phyloP scores from a whole-genome alignment of 495 filamentous ascomycete species.

The Filosporella fistucella region DNA sequence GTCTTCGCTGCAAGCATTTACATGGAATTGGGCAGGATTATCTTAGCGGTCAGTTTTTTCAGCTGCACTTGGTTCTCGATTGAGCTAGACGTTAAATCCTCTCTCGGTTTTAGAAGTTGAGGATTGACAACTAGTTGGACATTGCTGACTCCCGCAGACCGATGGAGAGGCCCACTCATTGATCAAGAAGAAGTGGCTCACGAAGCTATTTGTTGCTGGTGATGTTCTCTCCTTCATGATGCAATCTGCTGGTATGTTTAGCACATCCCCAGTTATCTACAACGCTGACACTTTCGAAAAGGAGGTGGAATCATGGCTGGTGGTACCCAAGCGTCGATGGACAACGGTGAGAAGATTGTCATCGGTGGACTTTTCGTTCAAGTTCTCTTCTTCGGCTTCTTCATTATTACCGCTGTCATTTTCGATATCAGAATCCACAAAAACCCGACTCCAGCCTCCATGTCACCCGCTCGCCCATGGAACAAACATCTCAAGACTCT shows the following conservation, averaged over 20 bases:
- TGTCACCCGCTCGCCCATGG: slow-evolving; percentile 23
- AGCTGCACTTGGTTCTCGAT: too few relatives aligned
- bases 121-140: too few relatives aligned
- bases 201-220: slow-evolving; percentile 39
- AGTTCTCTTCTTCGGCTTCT: slow-evolving; percentile 44
- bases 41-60: slow-evolving; percentile 28
- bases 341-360: slow-evolving; percentile 38
- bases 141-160: too few relatives aligned
- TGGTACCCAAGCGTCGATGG: slow-evolving; percentile 1
- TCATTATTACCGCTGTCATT: slow-evolving; percentile 31
- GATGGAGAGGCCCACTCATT: slow-evolving; percentile 34
- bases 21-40: slow-evolving; percentile 46
- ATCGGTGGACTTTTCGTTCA: slow-evolving; percentile 39
- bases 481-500: slow-evolving; percentile 43
- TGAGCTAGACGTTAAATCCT: too few relatives aligned
- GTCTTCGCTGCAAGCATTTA: slow-evolving; percentile 50
- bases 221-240: slow-evolving; percentile 37
- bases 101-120: too few relatives aligned
- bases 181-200: slow-evolving; percentile 31
- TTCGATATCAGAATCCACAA: slow-evolving; percentile 3
- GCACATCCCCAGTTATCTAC: too few relatives aligned
- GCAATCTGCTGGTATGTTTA: slow-evolving; percentile 22
- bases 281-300: neutral
- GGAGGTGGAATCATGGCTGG: slow-evolving; percentile 32
- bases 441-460: neutral